phyloP scores from a whole-genome alignment of 2,329 filamentous ascomycete genomes.

The Tolypocladium inflatum region DNA sequence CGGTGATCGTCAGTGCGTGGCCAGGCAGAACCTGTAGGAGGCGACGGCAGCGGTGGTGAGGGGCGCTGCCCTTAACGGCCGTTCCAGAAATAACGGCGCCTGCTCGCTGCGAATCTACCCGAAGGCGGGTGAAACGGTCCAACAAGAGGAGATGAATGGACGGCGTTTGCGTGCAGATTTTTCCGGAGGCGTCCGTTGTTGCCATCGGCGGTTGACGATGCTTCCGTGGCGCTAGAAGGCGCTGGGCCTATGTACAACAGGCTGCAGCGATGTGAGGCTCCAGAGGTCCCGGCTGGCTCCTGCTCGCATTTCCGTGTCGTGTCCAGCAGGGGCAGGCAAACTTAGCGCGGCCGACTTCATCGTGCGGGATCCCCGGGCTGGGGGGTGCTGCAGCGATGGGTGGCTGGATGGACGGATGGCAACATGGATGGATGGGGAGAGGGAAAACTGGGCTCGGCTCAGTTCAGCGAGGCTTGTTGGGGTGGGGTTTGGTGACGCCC shows the following conservation, averaged over 20 bases:
- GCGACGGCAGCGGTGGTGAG: background rate
- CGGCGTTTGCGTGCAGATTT: background rate
- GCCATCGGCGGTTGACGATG: background rate
- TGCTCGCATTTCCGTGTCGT: background rate
- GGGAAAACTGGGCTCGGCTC: background rate
- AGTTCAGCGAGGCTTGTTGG: background rate
- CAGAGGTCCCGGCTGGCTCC: background rate
- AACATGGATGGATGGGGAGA: background rate
- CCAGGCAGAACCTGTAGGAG: background rate
- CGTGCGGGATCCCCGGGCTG: conserved; percentile 5
- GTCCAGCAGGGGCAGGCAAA: background rate
- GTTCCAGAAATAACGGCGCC: background rate
- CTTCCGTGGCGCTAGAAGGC: background rate
- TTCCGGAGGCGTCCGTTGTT: background rate
- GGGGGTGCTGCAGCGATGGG: background rate
- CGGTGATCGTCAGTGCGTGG: background rate
- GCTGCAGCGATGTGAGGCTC: background rate
- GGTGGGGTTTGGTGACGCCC: background rate
- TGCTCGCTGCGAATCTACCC: background rate
- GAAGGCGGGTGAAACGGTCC: background rate
- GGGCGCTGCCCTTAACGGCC: background rate
- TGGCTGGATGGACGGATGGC: background rate
- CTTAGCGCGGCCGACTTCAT: conserved; percentile 3
- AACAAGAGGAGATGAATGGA: background rate
- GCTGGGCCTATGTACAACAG: background rate